phyloP scores from a whole-genome alignment of 768 basidiomycete species.

The Termitomyces sp. region DNA sequence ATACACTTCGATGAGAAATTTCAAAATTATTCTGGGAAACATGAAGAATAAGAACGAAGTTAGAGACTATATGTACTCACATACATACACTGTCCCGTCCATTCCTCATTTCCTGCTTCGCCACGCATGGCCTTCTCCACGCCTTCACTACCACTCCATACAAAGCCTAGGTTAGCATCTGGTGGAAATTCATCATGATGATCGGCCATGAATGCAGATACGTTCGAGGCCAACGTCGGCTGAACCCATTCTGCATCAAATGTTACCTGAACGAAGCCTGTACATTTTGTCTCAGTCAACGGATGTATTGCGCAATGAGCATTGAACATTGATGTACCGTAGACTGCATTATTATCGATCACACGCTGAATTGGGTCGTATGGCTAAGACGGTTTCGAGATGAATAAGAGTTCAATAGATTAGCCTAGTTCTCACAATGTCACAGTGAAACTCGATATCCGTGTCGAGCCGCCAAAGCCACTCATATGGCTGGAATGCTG shows the following conservation, averaged over 20 bases:
- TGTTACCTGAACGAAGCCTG: slow-evolving; percentile 23
- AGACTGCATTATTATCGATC: slow-evolving; percentile 18
- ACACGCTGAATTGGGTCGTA: slow-evolving; percentile 23
- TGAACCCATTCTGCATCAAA: slow-evolving; percentile 23
- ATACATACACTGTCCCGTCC: slow-evolving; percentile 23
- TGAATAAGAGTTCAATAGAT: background rate
- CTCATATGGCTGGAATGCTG: slow-evolving; percentile 20
- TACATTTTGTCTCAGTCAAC: background rate
- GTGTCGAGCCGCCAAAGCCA: slow-evolving; percentile 26
- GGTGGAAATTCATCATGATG: slow-evolving; percentile 8
- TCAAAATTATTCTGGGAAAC: slow-evolving; percentile 23
- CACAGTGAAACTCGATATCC: slow-evolving; percentile 26
- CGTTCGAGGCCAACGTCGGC: slow-evolving; percentile 21
- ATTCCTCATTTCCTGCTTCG: slow-evolving; percentile 19
- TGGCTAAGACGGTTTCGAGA: slow-evolving; percentile 11
- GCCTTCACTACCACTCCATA: slow-evolving; percentile 16
- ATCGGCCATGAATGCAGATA: slow-evolving; percentile 18
- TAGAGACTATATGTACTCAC: slow-evolving; percentile 13
- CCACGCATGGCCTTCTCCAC: slow-evolving; percentile 20
- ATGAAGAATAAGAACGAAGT: background rate
- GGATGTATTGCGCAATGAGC: background rate
- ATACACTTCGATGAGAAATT: slow-evolving; percentile 23
- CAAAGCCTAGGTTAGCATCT: slow-evolving; percentile 21
- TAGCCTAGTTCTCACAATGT: slow-evolving; percentile 16
- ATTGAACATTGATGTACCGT: slow-evolving; percentile 14